phyloP scores from a whole-genome alignment of 202 grass and related monocot species.

The Setaria viridis region DNA sequence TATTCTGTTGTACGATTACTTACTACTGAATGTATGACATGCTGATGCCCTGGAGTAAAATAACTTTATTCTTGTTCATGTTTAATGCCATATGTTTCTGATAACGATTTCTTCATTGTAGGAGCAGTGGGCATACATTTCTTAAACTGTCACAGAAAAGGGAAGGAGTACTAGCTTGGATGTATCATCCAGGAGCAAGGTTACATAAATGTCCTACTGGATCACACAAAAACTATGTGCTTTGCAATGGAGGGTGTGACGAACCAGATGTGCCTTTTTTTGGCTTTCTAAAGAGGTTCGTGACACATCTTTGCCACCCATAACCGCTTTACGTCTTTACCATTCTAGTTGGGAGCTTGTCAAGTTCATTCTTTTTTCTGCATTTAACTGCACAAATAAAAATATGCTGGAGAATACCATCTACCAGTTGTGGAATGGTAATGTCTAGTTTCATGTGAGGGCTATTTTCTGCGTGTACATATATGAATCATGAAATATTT shows the following conservation, averaged over 20 bases:
- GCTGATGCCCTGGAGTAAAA: neutral
- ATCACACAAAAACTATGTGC: neutral
- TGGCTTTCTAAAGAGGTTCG: neutral
- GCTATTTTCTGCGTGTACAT: neutral
- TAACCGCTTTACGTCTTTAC: neutral
- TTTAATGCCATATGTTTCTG: neutral
- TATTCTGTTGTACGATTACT: neutral
- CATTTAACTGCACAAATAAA: neutral
- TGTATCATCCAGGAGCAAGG: neutral
- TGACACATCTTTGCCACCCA: neutral
- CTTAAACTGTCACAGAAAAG: neutral
- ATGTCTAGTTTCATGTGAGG: neutral
- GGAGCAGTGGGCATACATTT: conserved; percentile 3
- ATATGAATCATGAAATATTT: neutral
- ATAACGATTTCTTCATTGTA: conserved; percentile 1
- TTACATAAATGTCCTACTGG: neutral
- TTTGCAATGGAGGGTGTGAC: neutral
- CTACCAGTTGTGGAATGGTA: neutral
- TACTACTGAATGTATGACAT: neutral
- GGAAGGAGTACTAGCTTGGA: neutral
- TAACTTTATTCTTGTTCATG: neutral
- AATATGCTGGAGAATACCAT: neutral
- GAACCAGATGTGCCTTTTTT: neutral
- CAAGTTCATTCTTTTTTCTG: neutral
- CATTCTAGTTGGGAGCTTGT: neutral